phyloP scores from a whole-genome alignment of 225 moss, liverwort and hornwort species.

The Sphagnum contortum region DNA sequence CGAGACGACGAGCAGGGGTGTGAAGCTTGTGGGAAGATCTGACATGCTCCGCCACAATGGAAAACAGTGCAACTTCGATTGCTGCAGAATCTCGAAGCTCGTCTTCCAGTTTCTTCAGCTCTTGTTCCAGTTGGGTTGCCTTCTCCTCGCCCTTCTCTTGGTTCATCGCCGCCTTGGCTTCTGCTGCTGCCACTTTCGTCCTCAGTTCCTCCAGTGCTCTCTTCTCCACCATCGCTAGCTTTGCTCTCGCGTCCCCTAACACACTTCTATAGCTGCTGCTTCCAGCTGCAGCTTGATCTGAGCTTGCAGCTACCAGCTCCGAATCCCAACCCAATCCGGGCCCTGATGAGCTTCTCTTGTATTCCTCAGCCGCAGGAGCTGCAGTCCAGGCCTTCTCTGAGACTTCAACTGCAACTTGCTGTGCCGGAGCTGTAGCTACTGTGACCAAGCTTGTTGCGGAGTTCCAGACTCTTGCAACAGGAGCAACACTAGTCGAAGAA shows the following conservation, averaged over 20 bases:
- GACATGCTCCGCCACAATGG: constrained; percentile 88
- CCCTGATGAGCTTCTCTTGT: too few species aligned
- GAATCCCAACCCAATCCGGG: too few species aligned
- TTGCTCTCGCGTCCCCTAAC: constrained; percentile 81
- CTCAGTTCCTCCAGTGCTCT: constrained; percentile 84
- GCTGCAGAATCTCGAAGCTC: constrained; percentile 84
- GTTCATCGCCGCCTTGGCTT: constrained; percentile 61
- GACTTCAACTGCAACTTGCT: too few species aligned
- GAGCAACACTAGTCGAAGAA: too few species aligned
- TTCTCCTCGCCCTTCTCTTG: constrained; percentile 65
- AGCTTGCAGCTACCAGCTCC: too few species aligned
- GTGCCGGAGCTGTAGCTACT: too few species aligned
- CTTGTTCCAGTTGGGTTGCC: constrained; percentile 35
- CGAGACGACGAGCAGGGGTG: constrained; percentile 91
- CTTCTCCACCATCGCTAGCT: constrained; percentile 81
- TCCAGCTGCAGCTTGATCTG: too few species aligned
- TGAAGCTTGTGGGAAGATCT: constrained; percentile 92
- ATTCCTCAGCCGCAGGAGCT: too few species aligned
- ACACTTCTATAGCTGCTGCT: constrained; percentile 25
- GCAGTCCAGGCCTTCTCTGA: too few species aligned
- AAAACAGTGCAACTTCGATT: constrained; percentile 84
- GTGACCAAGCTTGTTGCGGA: too few species aligned
- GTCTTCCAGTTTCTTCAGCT: constrained; percentile 59
- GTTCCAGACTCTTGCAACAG: too few species aligned
- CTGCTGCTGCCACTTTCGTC: constrained; percentile 42